Percentiles rank a stretch among this genome's conserved stretches.
Conservation (phyloP, 768 basidiomycete species). For the Mycena crocata region DNA sequence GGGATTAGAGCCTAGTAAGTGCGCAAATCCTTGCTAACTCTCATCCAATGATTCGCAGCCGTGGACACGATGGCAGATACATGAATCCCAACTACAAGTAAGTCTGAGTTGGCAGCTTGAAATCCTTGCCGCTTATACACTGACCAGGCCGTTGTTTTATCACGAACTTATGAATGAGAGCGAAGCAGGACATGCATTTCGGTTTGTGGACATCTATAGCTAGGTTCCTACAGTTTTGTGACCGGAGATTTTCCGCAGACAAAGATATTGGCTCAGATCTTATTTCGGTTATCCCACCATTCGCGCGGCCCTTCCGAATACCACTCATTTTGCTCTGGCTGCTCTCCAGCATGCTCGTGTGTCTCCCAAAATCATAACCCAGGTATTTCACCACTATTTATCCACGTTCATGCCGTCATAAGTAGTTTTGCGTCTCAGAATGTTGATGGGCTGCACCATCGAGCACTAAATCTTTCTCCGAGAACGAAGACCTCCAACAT, state of each 20-base stretch:
- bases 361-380: constrained; percentile 78
- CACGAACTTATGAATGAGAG: constrained; percentile 84
- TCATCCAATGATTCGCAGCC: constrained; percentile 32
- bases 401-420: not conserved
- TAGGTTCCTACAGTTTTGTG: too few species aligned
- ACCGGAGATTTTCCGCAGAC: constrained; percentile 54
- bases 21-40: not conserved
- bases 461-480: constrained; percentile 64
- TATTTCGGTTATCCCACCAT: constrained; percentile 91
- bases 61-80: constrained; percentile 87
- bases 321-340: constrained; percentile 89
- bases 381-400: constrained; percentile 56
- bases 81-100: constrained; percentile 93
- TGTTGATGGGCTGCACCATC: constrained; percentile 95
- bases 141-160: constrained; percentile 75
- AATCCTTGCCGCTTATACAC: not conserved
- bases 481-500: constrained; percentile 60
- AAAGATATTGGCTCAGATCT: constrained; percentile 90
- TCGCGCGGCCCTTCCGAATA: constrained; percentile 85
- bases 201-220: constrained; percentile 54
- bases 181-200: constrained; percentile 74
- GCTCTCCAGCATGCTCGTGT: constrained; percentile 80
- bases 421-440: constrained; percentile 55
- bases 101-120: not conserved
- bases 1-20: constrained; percentile 92